These are phyloP conservation scores for Nicotiana obtusifolia DNA, from an alignment of 257 asterid species.

Conservation along the genomic window DNA sequence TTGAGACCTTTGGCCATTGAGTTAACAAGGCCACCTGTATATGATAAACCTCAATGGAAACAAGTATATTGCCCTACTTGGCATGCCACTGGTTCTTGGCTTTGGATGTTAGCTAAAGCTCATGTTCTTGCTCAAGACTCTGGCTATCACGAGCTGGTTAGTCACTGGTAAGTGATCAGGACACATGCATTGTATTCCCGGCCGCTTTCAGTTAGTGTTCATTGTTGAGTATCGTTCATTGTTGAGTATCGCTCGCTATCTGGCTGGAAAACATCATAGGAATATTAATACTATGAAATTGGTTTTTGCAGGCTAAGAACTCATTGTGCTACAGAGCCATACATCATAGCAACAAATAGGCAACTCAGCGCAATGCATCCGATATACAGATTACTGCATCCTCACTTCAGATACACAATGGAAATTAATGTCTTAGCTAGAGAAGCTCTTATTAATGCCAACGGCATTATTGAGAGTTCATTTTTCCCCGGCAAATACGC, in stretches of 20 bases:
- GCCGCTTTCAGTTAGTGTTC: too few species aligned
- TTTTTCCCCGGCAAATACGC: conserved; percentile 57
- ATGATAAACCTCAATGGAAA: conserved; percentile 65
- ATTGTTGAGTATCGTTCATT: too few species aligned
- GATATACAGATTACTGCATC: conserved; percentile 51
- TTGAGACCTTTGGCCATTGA: conserved; percentile 71
- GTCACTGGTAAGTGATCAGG: conserved; percentile 56
- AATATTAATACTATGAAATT: too few species aligned
- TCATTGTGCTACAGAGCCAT: conserved; percentile 70
- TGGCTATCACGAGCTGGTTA: conserved; percentile 59
- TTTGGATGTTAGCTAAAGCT: conserved; percentile 71
- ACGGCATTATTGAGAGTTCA: conserved; percentile 53
- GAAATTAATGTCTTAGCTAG: conserved; percentile 80
- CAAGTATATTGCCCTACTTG: conserved; percentile 35
- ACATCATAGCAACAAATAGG: conserved; percentile 62
- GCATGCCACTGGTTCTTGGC: conserved; percentile 60
- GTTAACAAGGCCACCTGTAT: conserved; percentile 54
- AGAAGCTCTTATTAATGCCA: conserved; percentile 40
- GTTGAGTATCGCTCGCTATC: too few species aligned
- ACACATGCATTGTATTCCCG: not conserved
- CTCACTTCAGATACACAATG: conserved; percentile 75
- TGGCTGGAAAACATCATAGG: too few species aligned
- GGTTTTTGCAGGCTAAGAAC: conserved; percentile 56
- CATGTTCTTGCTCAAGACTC: conserved; percentile 78
- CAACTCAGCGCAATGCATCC: conserved; percentile 86